Base-by-base conservation (phyloP, 1,284 basidiomycete genomes). In the Cutaneotrichosporon dermatis region DNA sequence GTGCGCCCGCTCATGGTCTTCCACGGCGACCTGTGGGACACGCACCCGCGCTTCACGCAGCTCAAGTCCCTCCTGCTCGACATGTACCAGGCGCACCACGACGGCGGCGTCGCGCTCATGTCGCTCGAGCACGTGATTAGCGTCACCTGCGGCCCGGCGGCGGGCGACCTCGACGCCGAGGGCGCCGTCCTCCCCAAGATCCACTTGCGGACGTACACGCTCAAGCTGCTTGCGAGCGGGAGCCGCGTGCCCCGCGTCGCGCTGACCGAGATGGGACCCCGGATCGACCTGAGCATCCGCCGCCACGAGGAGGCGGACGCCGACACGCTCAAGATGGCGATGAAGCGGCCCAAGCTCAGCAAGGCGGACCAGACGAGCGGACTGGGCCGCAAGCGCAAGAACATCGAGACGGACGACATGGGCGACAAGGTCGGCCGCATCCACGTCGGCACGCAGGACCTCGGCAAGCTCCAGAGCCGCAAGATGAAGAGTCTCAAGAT, bases 401-500 rank as follows among this genome's bases (percentile, higher is more conserved):
- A 97, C 77, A 77, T 94, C 76, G 92, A 96, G 81, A 91, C 93
- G 65, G 95, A 99, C 80, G 92, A 92, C 77, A 97, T 98, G 95
- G 95, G 95, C 59, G 92, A 99, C 78, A 79, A 94, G 79, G 84
- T 95, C 65, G 95, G 94, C 51, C 83, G 87, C 61, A 85, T 99
- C 55, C 95, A 98, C 77, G 78, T 99, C 51, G 90, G 82, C 59
- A 89, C 86, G 77, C 95, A 99, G 82, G 92, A 99, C 78, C 78
- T 99, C 67, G 79, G 74, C 66, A 89, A 84, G 79, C 73, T 99
- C 78, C 92, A 97, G 83, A 67, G 68, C 42, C 74, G 77, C 59
- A 79, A 79, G 72, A 77, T 79, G 76, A 79, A 78, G 74, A 77
- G 74, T 59, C 65, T 79, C 61, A 77, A 75, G 66, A 59, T 68